These are phyloP conservation scores for Didymella keratinophila DNA, from an alignment of 2,329 filamentous ascomycete species.

Conservation along the genomic window DNA sequence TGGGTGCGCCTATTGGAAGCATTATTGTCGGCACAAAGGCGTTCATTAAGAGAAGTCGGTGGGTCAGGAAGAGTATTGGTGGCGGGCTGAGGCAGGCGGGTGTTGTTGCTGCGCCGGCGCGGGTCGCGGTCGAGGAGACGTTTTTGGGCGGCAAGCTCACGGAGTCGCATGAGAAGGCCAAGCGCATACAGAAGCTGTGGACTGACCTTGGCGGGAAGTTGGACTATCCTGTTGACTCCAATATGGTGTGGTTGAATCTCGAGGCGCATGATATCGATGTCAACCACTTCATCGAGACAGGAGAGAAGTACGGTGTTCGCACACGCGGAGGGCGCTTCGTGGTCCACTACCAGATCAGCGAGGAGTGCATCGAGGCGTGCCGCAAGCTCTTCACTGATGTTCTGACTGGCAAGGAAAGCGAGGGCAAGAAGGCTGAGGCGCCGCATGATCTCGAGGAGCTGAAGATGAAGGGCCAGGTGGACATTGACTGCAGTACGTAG, in stretches of 20 bases:
- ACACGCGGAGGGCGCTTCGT: constrained; percentile 68
- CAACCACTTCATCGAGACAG: constrained; percentile 63
- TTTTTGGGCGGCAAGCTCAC: constrained; percentile 73
- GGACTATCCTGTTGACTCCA: constrained; percentile 78
- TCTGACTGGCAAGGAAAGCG: constrained; percentile 30
- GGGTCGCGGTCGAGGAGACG: constrained; percentile 80
- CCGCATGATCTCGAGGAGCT: constrained; percentile 35
- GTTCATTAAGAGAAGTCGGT: constrained; percentile 72
- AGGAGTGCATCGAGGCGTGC: constrained; percentile 61
- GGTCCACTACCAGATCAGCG: constrained; percentile 76
- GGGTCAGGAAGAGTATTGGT: constrained; percentile 81
- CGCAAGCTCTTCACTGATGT: constrained; percentile 36
- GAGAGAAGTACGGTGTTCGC: constrained; percentile 65
- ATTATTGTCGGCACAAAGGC: constrained; percentile 69
- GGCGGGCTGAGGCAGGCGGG: constrained; percentile 81
- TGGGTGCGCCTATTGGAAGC: constrained; percentile 82
- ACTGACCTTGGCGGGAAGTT: constrained; percentile 72
- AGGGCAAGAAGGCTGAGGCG: constrained; percentile 31
- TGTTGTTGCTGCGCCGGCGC: constrained; percentile 76
- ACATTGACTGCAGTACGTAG: constrained; percentile 3
- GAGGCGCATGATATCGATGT: constrained; percentile 63
- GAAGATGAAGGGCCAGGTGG: constrained; percentile 41
- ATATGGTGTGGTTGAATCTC: constrained; percentile 88
- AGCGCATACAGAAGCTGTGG: constrained; percentile 72
- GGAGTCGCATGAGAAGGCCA: constrained; percentile 68